phyloP scores from a whole-genome alignment of 768 basidiomycete genomes.

The Hydnomerulius pinastri region DNA sequence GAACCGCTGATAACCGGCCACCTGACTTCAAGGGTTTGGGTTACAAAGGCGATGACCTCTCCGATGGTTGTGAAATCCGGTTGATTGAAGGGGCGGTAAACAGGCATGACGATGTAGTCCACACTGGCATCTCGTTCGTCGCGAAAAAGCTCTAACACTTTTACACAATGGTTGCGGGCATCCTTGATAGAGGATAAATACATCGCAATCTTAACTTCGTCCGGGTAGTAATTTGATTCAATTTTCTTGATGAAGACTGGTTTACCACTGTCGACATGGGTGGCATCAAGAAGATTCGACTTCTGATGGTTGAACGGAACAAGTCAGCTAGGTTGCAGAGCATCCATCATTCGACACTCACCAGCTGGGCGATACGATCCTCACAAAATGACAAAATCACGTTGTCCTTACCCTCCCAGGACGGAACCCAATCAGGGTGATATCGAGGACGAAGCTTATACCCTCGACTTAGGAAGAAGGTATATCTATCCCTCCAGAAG shows the following conservation, averaged over 20 bases:
- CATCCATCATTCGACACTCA: background rate
- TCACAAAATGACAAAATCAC: background rate
- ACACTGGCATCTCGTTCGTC: constrained; percentile 12
- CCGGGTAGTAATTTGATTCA: background rate
- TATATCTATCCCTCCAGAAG: constrained; percentile 21
- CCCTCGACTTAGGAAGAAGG: constrained; percentile 16
- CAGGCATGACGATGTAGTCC: constrained; percentile 30
- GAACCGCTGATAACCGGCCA: no score
- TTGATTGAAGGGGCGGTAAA: constrained; percentile 23
- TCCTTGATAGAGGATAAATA: constrained; percentile 4
- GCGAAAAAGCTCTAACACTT: constrained; percentile 16
- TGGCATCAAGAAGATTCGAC: constrained; percentile 13
- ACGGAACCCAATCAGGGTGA: constrained; percentile 29
- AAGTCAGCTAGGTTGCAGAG: background rate
- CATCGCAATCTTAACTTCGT: constrained; percentile 7
- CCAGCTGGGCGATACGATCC: background rate
- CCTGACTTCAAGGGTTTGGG: constrained; percentile 27
- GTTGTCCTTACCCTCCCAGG: constrained; percentile 19
- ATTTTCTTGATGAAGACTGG: constrained; percentile 19
- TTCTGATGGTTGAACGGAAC: background rate
- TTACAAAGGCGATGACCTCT: constrained; percentile 31
- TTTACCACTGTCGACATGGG: background rate
- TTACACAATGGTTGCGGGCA: constrained; percentile 25
- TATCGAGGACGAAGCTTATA: constrained; percentile 29
- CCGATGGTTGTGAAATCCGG: constrained; percentile 24